phyloP scores from a whole-genome alignment of 1,284 basidiomycete genomes.

The Cryptococcus sp. region DNA sequence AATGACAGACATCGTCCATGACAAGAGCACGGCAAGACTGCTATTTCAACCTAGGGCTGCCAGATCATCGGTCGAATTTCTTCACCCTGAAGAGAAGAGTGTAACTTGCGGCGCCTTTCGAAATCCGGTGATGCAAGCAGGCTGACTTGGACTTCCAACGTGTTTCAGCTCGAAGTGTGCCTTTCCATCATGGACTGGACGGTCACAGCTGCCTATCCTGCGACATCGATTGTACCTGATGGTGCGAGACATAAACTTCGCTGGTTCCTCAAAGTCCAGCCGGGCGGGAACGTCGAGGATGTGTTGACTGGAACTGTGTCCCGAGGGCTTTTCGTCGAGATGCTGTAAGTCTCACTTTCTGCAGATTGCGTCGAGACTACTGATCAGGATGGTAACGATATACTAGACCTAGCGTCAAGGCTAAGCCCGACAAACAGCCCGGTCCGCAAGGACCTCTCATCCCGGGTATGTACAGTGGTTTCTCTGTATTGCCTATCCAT shows the following conservation, averaged over 20 bases:
- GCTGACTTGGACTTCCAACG: too few species aligned
- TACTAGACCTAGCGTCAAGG: constrained; percentile 22
- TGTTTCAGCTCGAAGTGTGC: constrained; percentile 41
- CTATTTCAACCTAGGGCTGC: constrained; percentile 46
- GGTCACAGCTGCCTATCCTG: constrained; percentile 44
- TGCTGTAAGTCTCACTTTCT: constrained; percentile 31
- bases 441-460: constrained; percentile 36
- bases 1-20: constrained; percentile 33
- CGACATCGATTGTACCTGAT: constrained; percentile 34
- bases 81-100: constrained; percentile 39
- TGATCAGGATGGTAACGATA: constrained; percentile 1
- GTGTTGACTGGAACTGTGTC: constrained; percentile 41
- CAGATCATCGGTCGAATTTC: constrained; percentile 39
- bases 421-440: constrained; percentile 19
- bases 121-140: too few species aligned
- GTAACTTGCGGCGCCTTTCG: constrained; percentile 20
- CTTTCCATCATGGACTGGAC: constrained; percentile 44
- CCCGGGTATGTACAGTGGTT: constrained; percentile 30
- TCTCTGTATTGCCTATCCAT: background rate
- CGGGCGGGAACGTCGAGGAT: constrained; percentile 43
- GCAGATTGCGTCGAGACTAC: background rate
- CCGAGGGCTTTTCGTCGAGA: constrained; percentile 41
- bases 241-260: constrained; percentile 31
- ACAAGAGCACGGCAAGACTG: constrained; percentile 40
- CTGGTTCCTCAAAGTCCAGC: constrained; percentile 46